These are phyloP conservation scores for Striga hermonthica DNA, from an alignment of 305 asterid genomes.

Conservation along the genomic window DNA sequence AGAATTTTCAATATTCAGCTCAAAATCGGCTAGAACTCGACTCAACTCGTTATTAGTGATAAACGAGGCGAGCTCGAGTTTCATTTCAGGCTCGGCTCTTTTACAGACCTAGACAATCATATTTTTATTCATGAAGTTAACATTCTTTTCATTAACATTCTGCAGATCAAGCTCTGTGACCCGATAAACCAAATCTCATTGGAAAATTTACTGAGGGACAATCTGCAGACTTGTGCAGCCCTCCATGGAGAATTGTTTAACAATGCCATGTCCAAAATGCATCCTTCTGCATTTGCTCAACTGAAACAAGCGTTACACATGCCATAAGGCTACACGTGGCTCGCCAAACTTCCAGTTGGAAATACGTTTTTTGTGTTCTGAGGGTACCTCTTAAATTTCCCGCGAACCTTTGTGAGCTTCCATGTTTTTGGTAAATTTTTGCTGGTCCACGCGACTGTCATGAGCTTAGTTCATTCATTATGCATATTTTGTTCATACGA, in stretches of 20 bases:
- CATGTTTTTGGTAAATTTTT: constrained; percentile 1
- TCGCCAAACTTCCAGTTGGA: constrained; percentile 26
- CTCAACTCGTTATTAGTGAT: too few species aligned
- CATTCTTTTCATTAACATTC: constrained; percentile 26
- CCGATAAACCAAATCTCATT: constrained; percentile 74
- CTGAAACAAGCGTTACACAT: constrained; percentile 81
- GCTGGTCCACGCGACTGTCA: too few species aligned
- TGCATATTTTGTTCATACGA: too few species aligned
- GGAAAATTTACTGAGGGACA: constrained; percentile 79
- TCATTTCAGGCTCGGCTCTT: too few species aligned
- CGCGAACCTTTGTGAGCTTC: constrained; percentile 13
- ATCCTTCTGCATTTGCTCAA: constrained; percentile 76
- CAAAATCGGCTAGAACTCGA: too few species aligned
- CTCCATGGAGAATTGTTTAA: constrained; percentile 84
- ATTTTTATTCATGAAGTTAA: neutral
- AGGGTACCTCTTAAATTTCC: constrained; percentile 30
- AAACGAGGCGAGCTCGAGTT: too few species aligned
- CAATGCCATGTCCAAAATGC: constrained; percentile 74
- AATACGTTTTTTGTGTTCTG: constrained; percentile 30
- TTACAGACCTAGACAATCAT: too few species aligned
- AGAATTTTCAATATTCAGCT: too few species aligned
- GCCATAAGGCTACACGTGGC: constrained; percentile 43
- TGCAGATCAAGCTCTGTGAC: constrained; percentile 79
- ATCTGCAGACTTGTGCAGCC: constrained; percentile 82
- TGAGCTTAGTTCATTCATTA: too few species aligned